Evolutionary conservation across 2,329 filamentous ascomycete genomes (phyloP).

Genomic region (Phyllosticta capitalensis): DNA sequence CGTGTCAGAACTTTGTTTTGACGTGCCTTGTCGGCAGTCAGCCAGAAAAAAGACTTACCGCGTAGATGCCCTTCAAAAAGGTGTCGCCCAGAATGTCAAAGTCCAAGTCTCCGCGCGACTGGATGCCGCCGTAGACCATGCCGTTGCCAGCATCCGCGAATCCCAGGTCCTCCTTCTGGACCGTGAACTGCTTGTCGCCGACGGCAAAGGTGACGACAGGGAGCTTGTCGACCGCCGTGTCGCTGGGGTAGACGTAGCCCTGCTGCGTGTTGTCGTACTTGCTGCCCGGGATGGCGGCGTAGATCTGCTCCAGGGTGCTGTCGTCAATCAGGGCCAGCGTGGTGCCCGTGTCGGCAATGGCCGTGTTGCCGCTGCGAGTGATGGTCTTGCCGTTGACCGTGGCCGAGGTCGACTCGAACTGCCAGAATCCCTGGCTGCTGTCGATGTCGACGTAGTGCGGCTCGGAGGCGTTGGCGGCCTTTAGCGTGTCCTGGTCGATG

Average conservation of each 20-base stretch:
- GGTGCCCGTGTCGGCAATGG: conserved; percentile 64
- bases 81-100: conserved; percentile 58
- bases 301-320: conserved; percentile 50
- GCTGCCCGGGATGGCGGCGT: conserved; percentile 53
- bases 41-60: conserved; percentile 16
- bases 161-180: conserved; percentile 54
- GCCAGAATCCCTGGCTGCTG: conserved; percentile 59
- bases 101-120: conserved; percentile 47
- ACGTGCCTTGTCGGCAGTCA: conserved; percentile 3
- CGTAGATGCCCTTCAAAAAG: conserved; percentile 57
- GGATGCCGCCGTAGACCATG: conserved; percentile 52
- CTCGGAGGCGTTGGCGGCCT: conserved; percentile 42
- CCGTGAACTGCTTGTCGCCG: conserved; percentile 49
- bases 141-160: conserved; percentile 48
- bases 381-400: conserved; percentile 49
- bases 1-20: conserved; percentile 21
- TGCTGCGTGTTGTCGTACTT: conserved; percentile 43
- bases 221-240: conserved; percentile 42
- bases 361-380: conserved; percentile 46
- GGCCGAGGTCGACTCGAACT: conserved; percentile 49
- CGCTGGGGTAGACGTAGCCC: conserved; percentile 55
- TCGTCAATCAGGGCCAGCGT: conserved; percentile 59
- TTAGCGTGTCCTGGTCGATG: conserved; percentile 55
- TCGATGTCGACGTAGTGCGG: conserved; percentile 55
- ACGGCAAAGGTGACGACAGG: conserved; percentile 55